Conservation (phyloP, 1,284 basidiomycete species). For the Phaffia rhodozyma region DNA sequence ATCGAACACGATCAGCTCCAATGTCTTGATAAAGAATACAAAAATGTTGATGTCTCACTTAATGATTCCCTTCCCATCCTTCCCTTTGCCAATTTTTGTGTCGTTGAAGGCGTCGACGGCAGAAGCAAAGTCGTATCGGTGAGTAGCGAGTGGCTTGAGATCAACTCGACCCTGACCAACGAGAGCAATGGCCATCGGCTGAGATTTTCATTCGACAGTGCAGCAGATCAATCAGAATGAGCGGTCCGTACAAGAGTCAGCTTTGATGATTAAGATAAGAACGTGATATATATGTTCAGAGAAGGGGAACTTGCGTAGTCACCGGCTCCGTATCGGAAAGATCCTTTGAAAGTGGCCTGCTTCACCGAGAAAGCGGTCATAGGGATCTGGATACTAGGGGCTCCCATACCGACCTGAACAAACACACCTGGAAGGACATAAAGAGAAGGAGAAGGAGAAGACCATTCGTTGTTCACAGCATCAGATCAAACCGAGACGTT, state of each 20-base stretch:
- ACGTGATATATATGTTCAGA: slow-evolving; percentile 1
- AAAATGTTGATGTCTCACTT: slow-evolving; percentile 31
- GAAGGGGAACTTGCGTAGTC: slow-evolving; percentile 27
- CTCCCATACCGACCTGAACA: slow-evolving; percentile 19
- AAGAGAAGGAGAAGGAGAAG: too few relatives aligned
- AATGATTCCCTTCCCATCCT: slow-evolving; percentile 41
- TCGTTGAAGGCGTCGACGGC: slow-evolving; percentile 44
- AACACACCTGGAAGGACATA: not conserved
- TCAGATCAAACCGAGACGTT: too few relatives aligned
- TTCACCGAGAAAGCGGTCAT: slow-evolving; percentile 32
- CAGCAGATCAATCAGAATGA: slow-evolving; percentile 4
- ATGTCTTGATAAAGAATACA: slow-evolving; percentile 56
- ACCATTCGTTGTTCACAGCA: too few relatives aligned
- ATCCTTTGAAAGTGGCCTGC: slow-evolving; percentile 32
- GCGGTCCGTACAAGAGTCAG: not conserved
- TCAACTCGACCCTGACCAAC: slow-evolving; percentile 43
- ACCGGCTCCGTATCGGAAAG: slow-evolving; percentile 36
- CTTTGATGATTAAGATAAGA: not conserved
- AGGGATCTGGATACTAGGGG: slow-evolving; percentile 23
- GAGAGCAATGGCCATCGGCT: slow-evolving; percentile 43
- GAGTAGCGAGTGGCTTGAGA: slow-evolving; percentile 42
- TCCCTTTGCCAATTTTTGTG: slow-evolving; percentile 55
- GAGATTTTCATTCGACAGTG: not conserved
- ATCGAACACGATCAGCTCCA: not conserved
- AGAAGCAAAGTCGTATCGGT: slow-evolving; percentile 44